Evolutionary conservation across 2,329 filamentous ascomycete species (phyloP), one percentile per base, ranked within the genome.

Genomic region (Microdochium bolleyi): DNA sequence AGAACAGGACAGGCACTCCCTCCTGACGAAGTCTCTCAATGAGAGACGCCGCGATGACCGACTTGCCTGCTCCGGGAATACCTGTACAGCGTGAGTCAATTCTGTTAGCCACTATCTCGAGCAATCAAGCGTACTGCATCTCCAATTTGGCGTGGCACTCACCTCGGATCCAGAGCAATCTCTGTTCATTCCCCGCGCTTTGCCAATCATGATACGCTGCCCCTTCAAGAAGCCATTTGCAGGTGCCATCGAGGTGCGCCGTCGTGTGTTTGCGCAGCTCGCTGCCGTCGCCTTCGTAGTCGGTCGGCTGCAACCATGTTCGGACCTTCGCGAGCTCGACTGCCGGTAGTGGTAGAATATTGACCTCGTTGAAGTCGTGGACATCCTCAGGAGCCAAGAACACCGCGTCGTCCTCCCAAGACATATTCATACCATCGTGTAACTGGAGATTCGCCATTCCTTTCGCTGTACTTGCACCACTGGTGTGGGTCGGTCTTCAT

Each of bases 31-130:
- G 59, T 7, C 60, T 44, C 1, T 60, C 13, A 24, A 63, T 52
- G 3, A 68, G 49, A 1, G 34, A 60, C 1, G 66, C 63, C 2
- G 66, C 63, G 24, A 67, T 58, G 22, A 71, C 68, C 3, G 67
- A 70, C 55, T 71, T 70, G 2, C 71, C 72, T 2, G 67, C 65
- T 0, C 70, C 70, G 0, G 70, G 41, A 11, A 46, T 46, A 22
- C 41, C 41, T 46, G 41, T 22, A 13, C 14, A 46, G 9, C 22
- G 14, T 19, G 9, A 13, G 21, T 21, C 19, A 46, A 46, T 21
- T 46, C 9, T 46, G 21, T 19, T 19, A 21, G 41, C 10, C n/a
- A 11, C 9, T 22, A 21, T 11, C 16, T 16, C 19, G 5, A 22
- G 19, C 5, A 46, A 46, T 46, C 41, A 30, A 46, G 14, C n/a